phyloP scores from a whole-genome alignment of 805 yeast genomes.

The Myxozyma udenii region DNA sequence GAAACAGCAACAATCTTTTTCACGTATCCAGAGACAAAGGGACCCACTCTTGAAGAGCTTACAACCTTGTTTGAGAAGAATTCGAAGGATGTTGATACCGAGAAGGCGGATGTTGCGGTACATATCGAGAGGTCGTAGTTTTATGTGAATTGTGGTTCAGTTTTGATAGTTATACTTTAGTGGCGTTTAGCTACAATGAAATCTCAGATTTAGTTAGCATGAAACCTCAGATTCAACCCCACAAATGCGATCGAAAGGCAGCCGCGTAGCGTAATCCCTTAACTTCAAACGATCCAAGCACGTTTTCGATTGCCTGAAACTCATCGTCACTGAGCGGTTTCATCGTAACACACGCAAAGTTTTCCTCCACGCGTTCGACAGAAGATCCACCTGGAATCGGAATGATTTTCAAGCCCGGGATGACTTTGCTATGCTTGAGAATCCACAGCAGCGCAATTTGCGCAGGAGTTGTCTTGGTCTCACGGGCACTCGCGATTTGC shows the following conservation, averaged over 20 bases:
- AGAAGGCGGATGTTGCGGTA: no score
- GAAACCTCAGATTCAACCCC: no score
- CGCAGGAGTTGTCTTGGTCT: constrained; percentile 50
- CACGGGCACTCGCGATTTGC: constrained; percentile 44
- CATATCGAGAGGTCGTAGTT: no score
- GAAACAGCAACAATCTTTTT: constrained; percentile 34
- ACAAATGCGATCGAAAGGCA: no score
- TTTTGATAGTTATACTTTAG: no score
- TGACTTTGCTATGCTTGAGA: constrained; percentile 41
- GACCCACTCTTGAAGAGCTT: constrained; percentile 46
- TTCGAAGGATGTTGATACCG: no score
- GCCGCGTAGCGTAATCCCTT: constrained; percentile 62
- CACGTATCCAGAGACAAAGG: constrained; percentile 45
- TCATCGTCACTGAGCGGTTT: constrained; percentile 54
- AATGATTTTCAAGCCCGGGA: constrained; percentile 53
- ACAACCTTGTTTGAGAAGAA: constrained; percentile 50
- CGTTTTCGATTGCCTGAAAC: constrained; percentile 50
- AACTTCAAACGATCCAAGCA: constrained; percentile 46
- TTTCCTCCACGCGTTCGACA: constrained; percentile 56
- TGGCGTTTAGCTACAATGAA: no score
- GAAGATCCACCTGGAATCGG: constrained; percentile 81
- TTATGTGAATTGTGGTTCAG: no score
- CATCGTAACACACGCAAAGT: constrained; percentile 41
- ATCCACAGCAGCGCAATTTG: constrained; percentile 73
- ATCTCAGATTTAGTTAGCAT: no score